Evolutionary conservation across 2,329 filamentous ascomycete species (phyloP).

Genomic region (Xylaria polymorpha): DNA sequence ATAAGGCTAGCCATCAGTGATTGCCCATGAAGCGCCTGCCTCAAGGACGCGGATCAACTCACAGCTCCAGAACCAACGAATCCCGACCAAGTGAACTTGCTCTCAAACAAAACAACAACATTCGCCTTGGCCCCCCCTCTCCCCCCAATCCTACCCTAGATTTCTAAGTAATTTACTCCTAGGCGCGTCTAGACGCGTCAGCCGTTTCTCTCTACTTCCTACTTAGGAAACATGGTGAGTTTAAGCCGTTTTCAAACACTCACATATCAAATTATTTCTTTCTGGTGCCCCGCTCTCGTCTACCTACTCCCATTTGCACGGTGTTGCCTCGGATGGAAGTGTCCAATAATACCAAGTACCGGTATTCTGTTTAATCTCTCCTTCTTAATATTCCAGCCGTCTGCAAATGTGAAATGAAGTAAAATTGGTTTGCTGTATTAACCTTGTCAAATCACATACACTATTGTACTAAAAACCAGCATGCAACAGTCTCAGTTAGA

Average conservation of each 20-base stretch:
- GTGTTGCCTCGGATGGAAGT: background rate
- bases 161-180: constrained; percentile 1
- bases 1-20: constrained; percentile 10
- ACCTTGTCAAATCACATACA: background rate
- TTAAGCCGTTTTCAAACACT: constrained; percentile 8
- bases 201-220: background rate
- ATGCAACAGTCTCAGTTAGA: constrained; percentile 87
- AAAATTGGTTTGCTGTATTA: constrained; percentile 10
- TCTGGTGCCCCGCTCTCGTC: background rate
- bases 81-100: constrained; percentile 3
- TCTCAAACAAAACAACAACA: constrained; percentile 28
- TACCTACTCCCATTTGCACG: background rate
- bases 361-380: background rate
- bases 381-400: background rate
- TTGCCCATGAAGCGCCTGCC: constrained; percentile 22
- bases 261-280: constrained; percentile 6
- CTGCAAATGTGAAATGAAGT: constrained; percentile 18
- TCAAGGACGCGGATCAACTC: background rate
- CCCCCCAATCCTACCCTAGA: background rate
- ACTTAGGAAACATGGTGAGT: constrained; percentile 37
- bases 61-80: constrained; percentile 27
- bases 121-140: constrained; percentile 6
- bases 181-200: constrained; percentile 35
- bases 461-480: constrained; percentile 43
- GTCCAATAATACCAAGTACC: background rate